Evolutionary conservation across 2,329 filamentous ascomycete genomes (phyloP).

Genomic region (Phialophora verrucosa): DNA sequence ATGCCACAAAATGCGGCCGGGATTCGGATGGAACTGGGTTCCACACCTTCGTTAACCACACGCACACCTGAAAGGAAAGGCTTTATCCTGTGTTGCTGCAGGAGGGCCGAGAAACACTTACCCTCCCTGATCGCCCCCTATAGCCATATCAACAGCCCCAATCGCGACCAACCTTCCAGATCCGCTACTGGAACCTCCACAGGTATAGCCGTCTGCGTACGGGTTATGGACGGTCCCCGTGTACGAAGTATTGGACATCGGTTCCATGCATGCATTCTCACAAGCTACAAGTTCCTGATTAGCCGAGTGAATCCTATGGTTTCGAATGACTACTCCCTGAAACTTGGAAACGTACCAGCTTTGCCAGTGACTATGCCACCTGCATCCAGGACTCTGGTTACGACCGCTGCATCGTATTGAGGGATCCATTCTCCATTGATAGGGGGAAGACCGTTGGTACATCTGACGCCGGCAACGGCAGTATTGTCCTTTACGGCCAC

Average conservation of each 20-base stretch:
- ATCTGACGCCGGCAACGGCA: slow-evolving; percentile 52
- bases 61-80: background rate
- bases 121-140: slow-evolving; percentile 44
- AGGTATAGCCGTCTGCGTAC: slow-evolving; percentile 46
- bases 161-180: slow-evolving; percentile 52
- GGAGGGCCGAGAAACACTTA: slow-evolving; percentile 36
- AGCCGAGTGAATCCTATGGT: background rate
- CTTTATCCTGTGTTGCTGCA: background rate
- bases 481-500: slow-evolving; percentile 52
- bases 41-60: background rate
- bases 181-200: slow-evolving; percentile 56
- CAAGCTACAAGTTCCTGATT: slow-evolving; percentile 46
- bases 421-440: slow-evolving; percentile 47
- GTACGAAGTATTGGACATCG: slow-evolving; percentile 52
- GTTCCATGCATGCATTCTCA: slow-evolving; percentile 55
- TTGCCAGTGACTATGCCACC: slow-evolving; percentile 53
- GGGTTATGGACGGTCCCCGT: slow-evolving; percentile 57
- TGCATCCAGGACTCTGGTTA: slow-evolving; percentile 50
- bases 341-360: slow-evolving; percentile 39
- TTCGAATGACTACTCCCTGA: background rate
- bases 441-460: slow-evolving; percentile 51
- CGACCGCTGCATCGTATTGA: slow-evolving; percentile 54
- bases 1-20: slow-evolving; percentile 56
- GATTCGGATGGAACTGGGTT: slow-evolving; percentile 50
- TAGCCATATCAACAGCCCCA: slow-evolving; percentile 41